Percentiles rank a stretch among this genome's conserved stretches.
Evolutionary conservation across 2,329 filamentous ascomycete species (phyloP).

Genomic region (Epichloe coenophiala): DNA sequence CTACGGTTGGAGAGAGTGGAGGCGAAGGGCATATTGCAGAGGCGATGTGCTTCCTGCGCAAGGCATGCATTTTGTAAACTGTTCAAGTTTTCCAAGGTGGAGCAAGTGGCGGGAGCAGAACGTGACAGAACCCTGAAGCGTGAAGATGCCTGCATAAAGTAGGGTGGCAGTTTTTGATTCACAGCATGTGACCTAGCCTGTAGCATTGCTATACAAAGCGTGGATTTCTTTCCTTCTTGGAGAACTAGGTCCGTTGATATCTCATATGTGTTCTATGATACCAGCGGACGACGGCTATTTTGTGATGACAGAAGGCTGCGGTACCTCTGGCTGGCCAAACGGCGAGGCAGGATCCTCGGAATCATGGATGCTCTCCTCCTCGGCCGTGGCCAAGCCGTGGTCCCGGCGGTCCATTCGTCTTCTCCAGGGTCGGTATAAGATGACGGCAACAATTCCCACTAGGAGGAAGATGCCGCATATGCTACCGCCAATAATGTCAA

Average conservation of each 20-base stretch:
- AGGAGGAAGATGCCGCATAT: conserved; percentile 80
- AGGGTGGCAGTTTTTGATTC: background rate
- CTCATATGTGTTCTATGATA: no score
- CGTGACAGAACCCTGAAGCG: background rate
- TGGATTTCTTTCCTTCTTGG: background rate
- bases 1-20: conserved; percentile 7
- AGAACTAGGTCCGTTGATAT: background rate
- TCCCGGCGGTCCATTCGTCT: conserved; percentile 23
- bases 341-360: background rate
- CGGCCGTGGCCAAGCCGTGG: conserved; percentile 5
- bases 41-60: conserved; percentile 8
- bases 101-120: background rate
- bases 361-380: background rate
- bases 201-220: background rate
- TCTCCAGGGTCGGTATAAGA: conserved; percentile 73
- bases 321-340: background rate
- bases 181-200: background rate
- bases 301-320: background rate
- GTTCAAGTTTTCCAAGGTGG: background rate
- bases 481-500: conserved; percentile 71
- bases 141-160: background rate
- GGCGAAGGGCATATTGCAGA: conserved; percentile 2
- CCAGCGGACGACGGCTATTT: background rate
- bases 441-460: conserved; percentile 57
- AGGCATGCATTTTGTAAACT: conserved; percentile 6